Conservation (phyloP, 2,329 filamentous ascomycete species). For the Diplocarpon rosae region DNA sequence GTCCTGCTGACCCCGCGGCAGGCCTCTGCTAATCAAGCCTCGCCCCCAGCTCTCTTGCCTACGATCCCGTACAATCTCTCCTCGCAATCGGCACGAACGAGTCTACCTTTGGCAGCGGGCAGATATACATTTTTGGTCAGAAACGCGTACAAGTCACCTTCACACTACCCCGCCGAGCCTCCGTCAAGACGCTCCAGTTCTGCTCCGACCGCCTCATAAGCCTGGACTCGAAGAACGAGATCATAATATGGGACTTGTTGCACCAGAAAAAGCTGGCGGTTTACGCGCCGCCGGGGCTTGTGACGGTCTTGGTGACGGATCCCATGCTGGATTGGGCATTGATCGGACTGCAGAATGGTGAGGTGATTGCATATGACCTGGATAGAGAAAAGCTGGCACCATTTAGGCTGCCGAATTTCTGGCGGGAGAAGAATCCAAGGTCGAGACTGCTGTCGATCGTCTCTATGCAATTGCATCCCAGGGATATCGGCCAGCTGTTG, state of each 20-base stretch:
- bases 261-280: conserved; percentile 54
- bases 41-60: conserved; percentile 64
- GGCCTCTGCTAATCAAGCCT: conserved; percentile 8
- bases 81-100: conserved; percentile 85
- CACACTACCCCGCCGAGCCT: conserved; percentile 57
- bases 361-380: conserved; percentile 85
- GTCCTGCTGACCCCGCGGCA: neutral
- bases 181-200: conserved; percentile 71
- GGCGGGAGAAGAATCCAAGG: conserved; percentile 61
- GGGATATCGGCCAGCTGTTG: conserved; percentile 83
- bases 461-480: conserved; percentile 73
- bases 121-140: conserved; percentile 83
- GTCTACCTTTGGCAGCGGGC: conserved; percentile 72
- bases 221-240: conserved; percentile 75
- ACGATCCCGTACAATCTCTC: conserved; percentile 88
- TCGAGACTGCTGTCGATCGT: conserved; percentile 57
- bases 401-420: conserved; percentile 80
- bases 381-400: conserved; percentile 67
- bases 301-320: conserved; percentile 67
- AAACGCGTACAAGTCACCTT: conserved; percentile 69
- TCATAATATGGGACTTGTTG: conserved; percentile 73
- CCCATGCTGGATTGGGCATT: conserved; percentile 91
- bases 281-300: conserved; percentile 66
- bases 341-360: conserved; percentile 70
- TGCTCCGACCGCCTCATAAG: conserved; percentile 76